Base-by-base conservation (phyloP, 148 eudicot genomes). In the Vaccinium macrocarpon region DNA sequence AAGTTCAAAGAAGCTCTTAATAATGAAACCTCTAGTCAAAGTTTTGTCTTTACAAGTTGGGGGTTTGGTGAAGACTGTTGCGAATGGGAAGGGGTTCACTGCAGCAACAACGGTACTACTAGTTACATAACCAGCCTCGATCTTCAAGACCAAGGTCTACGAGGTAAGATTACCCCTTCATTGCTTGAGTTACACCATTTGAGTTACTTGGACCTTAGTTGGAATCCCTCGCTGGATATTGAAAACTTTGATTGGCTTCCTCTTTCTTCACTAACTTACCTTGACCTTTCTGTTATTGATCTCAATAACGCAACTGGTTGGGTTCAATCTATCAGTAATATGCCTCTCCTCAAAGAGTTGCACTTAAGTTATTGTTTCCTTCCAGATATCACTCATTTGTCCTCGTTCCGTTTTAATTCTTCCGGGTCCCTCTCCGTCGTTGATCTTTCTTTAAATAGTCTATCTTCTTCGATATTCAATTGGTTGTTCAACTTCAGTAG, bases 401-500 rank as follows among this genome's bases (percentile, higher is more conserved):
- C 11, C 83, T 6, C 12, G 75, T 14, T 73, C 32, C 56, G 6
- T 53, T 77, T 21, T 16, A 86, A 85, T 86, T 81, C 83, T 48
- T 80, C 85, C 9, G 0, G 0, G 12, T 56, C 52, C 68, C 81
- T 85, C 62, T 1, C 10, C 38, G 12, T 35, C 21, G 27, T 85
- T 27, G 35, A 38, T 78, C 89, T 88, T 23, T 1, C 19, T 3
- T 10, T 1, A 0, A 88, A 88, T 83, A 0, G 19, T 10, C 72
- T 87, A 29, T 61, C 80, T 21, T 55, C 35, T n/a, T 61, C 82
- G 4, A 53, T 85, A 59, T 85, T 61, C 74, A 23, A 7, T 12
- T 85, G 87, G 87, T 53, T 88, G 55, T 78, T 42, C 79, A 85
- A 83, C 62, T 80, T 85, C 15, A 76, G 56, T 38, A 57, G 74